Evolutionary conservation across 495 filamentous ascomycete genomes (phyloP).

Genomic region (Hypoxylon perforatum): DNA sequence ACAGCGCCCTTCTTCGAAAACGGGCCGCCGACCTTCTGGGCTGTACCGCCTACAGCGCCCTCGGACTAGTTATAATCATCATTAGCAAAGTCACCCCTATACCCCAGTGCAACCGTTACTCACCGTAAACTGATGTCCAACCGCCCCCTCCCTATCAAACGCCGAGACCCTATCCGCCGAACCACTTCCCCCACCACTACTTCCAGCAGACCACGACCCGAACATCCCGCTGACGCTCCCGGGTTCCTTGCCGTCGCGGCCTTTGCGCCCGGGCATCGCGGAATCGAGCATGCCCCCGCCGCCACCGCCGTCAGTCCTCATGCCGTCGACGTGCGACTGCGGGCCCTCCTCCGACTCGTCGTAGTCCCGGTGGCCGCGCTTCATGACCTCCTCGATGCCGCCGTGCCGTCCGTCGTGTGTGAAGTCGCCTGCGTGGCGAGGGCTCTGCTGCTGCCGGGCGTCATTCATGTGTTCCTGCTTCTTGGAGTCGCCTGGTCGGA

Average conservation of each 20-base stretch:
- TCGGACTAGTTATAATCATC: conserved; percentile 48
- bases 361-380: conserved; percentile 27
- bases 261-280: conserved; percentile 21
- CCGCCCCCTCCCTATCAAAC: conserved; percentile 49
- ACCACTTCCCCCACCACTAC: not conserved
- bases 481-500: conserved; percentile 36
- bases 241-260: conserved; percentile 9
- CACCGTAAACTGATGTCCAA: conserved; percentile 54
- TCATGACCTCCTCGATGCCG: conserved; percentile 27
- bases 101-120: not conserved
- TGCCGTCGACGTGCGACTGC: conserved; percentile 6
- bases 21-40: conserved; percentile 65
- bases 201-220: not conserved
- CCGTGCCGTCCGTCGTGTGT: conserved; percentile 33
- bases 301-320: not conserved
- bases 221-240: conserved; percentile 6
- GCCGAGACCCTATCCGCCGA: conserved; percentile 36
- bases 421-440: conserved; percentile 7
- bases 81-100: not conserved
- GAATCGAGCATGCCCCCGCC: conserved; percentile 26
- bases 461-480: too few relatives aligned
- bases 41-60: conserved; percentile 62
- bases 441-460: conserved; percentile 12
- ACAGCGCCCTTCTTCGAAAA: conserved; percentile 59
- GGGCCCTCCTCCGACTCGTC: conserved; percentile 22